Conservation (phyloP, 2,329 filamentous ascomycete species). For the Dendrostoma leiphaemia region DNA sequence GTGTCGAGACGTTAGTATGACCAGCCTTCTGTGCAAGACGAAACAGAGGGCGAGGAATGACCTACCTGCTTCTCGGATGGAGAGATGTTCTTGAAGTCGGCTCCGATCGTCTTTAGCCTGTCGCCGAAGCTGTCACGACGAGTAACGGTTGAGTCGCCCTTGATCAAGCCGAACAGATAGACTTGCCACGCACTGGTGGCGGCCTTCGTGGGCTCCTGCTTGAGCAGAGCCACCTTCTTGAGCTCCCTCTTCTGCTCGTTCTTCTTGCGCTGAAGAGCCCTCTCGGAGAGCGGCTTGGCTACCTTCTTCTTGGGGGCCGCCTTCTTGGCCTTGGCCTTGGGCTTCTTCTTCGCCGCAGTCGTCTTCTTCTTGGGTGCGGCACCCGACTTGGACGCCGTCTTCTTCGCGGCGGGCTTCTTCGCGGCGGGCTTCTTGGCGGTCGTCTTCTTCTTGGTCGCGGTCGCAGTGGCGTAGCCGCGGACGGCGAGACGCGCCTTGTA, state of each 20-base stretch:
- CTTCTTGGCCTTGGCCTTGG: conserved; percentile 18
- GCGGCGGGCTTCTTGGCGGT: conserved; percentile 17
- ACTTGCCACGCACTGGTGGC: conserved; percentile 35
- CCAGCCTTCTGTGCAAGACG: background rate
- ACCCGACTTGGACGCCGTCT: conserved; percentile 22
- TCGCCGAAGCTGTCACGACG: background rate
- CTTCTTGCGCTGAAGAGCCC: conserved; percentile 39
- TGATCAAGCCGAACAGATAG: conserved; percentile 33
- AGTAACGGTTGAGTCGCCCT: too few species aligned
- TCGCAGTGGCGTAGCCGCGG: conserved; percentile 21
- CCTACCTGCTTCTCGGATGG: conserved; percentile 43
- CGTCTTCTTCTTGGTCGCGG: conserved; percentile 12
- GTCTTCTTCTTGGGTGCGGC: conserved; percentile 10
- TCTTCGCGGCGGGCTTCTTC: conserved; percentile 24
- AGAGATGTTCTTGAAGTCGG: conserved; percentile 39
- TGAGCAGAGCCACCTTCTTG: conserved; percentile 33
- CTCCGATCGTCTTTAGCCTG: conserved; percentile 15
- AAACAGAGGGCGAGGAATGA: background rate
- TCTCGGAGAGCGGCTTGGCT: conserved; percentile 25
- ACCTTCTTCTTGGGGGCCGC: conserved; percentile 21
- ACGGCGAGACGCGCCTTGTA: conserved; percentile 12
- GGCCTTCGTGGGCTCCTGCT: conserved; percentile 33
- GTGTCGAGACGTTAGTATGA: background rate
- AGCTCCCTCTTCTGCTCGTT: conserved; percentile 31
- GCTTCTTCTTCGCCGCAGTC: conserved; percentile 23